phyloP scores from a whole-genome alignment of 257 asterid genomes.

The Solanum phureja region DNA sequence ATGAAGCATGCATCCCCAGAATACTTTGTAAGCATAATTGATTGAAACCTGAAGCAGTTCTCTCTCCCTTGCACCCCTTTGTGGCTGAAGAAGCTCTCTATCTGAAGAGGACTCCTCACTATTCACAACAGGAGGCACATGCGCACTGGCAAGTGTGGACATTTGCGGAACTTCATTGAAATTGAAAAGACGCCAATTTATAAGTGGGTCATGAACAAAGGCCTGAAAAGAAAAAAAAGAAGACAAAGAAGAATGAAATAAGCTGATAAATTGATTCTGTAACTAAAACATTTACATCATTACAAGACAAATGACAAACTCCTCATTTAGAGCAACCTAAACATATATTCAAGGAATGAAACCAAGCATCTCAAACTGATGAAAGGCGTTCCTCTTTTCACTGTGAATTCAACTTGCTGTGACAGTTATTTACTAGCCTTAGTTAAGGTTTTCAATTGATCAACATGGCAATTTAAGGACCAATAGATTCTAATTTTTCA shows the following conservation, averaged over 20 bases:
- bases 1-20: neutral
- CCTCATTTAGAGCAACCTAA: neutral
- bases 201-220: slow-evolving; percentile 96
- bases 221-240: slow-evolving; percentile 43
- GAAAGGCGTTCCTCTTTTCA: neutral
- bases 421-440: neutral
- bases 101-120: slow-evolving; percentile 56
- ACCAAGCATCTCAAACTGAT: neutral
- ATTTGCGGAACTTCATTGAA: slow-evolving; percentile 93
- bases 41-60: slow-evolving; percentile 79
- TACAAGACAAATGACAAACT: neutral
- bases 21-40: neutral
- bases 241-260: neutral
- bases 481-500: neutral
- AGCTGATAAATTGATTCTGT: neutral
- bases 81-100: slow-evolving; percentile 76
- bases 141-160: slow-evolving; percentile 57
- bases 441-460: neutral
- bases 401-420: neutral
- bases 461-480: neutral
- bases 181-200: slow-evolving; percentile 99
- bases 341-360: neutral
- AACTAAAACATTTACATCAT: neutral
- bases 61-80: slow-evolving; percentile 79
- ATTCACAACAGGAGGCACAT: slow-evolving; percentile 46